Conservation (phyloP, 202 grass and related monocot species). For the Hordeum pubiflorum region DNA sequence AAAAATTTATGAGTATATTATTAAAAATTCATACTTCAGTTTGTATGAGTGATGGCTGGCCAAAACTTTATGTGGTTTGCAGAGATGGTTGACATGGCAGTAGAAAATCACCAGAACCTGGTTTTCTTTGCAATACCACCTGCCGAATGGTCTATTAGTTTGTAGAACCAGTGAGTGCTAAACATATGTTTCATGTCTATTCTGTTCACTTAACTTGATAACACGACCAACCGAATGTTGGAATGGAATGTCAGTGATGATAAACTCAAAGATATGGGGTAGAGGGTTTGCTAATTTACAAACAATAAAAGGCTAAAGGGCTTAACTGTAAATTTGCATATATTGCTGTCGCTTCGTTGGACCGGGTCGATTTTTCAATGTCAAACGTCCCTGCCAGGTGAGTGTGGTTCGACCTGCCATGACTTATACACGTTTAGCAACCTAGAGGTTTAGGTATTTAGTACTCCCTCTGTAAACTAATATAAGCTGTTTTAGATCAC, state of each 20-base stretch:
- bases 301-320: not conserved
- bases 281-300: not conserved
- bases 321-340: not conserved
- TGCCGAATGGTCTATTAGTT: not conserved
- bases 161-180: not conserved
- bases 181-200: not conserved
- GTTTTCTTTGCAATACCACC: not conserved
- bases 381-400: not conserved
- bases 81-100: not conserved
- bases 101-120: not conserved
- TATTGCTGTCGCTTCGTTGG: not conserved
- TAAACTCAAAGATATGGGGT: not conserved
- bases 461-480: too few relatives aligned
- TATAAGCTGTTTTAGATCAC: too few relatives aligned
- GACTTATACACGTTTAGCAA: not conserved
- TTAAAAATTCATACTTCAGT: not conserved
- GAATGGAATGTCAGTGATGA: not conserved
- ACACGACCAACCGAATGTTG: not conserved
- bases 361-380: not conserved
- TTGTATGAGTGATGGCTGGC: not conserved
- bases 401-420: not conserved
- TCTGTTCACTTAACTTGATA: not conserved
- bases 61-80: not conserved
- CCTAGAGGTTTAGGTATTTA: not conserved
- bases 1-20: conserved; percentile 12